Evolutionary conservation across 2,329 filamentous ascomycete species (phyloP).

Genomic region (Pseudocercospora fuligena): DNA sequence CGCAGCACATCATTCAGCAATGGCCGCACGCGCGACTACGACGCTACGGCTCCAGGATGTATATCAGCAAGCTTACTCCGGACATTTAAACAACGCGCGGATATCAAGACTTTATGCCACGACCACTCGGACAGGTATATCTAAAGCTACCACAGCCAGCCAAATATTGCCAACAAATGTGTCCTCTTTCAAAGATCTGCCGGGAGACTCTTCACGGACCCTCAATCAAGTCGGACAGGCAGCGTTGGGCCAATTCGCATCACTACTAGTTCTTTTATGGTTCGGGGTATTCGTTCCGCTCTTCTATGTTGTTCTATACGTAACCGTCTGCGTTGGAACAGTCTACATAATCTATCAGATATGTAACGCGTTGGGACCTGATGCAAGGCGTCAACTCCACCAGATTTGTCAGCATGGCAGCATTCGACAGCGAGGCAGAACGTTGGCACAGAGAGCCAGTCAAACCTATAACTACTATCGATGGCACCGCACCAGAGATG

Average conservation of each 20-base stretch:
- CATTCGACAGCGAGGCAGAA: background rate
- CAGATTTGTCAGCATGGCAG: background rate
- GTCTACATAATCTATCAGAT: background rate
- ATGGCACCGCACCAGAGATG: background rate
- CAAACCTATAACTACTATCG: background rate
- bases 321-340: background rate
- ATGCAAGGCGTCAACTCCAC: background rate
- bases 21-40: background rate
- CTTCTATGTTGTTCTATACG: conserved; percentile 1
- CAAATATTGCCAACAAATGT: background rate
- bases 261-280: background rate
- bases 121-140: background rate
- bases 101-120: conserved; percentile 3
- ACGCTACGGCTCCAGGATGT: background rate
- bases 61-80: conserved; percentile 6
- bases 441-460: background rate
- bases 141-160: background rate
- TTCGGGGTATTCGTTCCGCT: background rate
- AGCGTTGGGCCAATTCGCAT: background rate
- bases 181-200: background rate
- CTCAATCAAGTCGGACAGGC: background rate
- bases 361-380: background rate
- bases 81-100: background rate
- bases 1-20: background rate
- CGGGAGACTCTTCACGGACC: background rate